phyloP scores from a whole-genome alignment of 1,139 yeast genomes.

The Kodamaea derodonti region DNA sequence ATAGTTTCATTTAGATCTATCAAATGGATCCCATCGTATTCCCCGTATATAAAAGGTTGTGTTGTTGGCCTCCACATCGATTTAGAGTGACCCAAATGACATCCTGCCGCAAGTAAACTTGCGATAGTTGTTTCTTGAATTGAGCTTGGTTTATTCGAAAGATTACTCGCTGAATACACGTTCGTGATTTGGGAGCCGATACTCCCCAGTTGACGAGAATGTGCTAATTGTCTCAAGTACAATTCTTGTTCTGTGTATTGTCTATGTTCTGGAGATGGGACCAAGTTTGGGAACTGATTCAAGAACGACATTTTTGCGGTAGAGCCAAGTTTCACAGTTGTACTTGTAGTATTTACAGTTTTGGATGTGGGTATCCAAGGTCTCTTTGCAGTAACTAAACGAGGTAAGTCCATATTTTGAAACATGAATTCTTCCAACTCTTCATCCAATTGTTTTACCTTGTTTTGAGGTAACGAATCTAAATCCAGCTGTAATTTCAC shows the following conservation, averaged over 20 bases:
- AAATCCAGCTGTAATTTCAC: conserved; percentile 30
- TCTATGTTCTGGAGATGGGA: conserved; percentile 43
- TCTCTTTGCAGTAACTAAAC: conserved; percentile 24
- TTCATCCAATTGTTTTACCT: conserved; percentile 40
- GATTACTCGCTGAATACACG: conserved; percentile 68
- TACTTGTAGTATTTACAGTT: conserved; percentile 2
- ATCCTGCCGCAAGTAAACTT: conserved; percentile 84
- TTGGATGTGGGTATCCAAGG: conserved; percentile 28
- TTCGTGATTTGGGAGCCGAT: conserved; percentile 66
- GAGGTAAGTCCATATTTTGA: conserved; percentile 33
- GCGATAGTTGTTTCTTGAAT: conserved; percentile 59
- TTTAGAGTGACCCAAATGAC: conserved; percentile 88
- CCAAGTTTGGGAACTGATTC: conserved; percentile 36
- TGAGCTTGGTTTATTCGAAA: conserved; percentile 55
- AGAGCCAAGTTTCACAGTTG: conserved; percentile 21
- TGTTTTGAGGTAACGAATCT: conserved; percentile 24
- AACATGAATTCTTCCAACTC: conserved; percentile 40
- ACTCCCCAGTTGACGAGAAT: conserved; percentile 41
- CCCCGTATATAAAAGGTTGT: conserved; percentile 85
- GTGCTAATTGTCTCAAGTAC: conserved; percentile 63
- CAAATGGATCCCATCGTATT: conserved; percentile 81
- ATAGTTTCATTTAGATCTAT: conserved; percentile 86
- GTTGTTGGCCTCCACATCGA: conserved; percentile 79
- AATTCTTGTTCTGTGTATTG: conserved; percentile 72
- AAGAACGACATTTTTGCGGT: conserved; percentile 31